These are phyloP conservation scores for Bertia moriformis DNA, from an alignment of 2,329 filamentous ascomycete species.

Conservation along the genomic window DNA sequence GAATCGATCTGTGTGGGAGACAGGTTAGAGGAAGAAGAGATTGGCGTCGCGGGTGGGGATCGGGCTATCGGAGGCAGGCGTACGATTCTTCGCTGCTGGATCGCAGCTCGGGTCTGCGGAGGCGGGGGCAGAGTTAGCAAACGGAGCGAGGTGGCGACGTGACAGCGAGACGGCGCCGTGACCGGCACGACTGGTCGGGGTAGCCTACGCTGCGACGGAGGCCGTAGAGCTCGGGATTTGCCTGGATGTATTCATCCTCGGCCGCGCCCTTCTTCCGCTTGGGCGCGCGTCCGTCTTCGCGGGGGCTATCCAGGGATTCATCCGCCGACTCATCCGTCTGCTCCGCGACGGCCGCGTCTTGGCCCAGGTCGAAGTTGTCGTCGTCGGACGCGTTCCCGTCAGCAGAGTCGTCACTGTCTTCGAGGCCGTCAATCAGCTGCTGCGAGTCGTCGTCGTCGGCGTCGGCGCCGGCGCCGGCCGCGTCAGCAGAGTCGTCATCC, in stretches of 20 bases:
- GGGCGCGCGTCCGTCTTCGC: conserved; percentile 48
- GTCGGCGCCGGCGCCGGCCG: conserved; percentile 20
- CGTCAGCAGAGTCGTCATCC: conserved; percentile 9
- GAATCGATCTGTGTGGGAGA: conserved; percentile 27
- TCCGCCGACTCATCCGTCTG: conserved; percentile 24
- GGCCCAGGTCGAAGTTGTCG: conserved; percentile 63
- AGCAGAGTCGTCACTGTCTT: conserved; percentile 31
- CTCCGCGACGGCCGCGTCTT: conserved; percentile 35
- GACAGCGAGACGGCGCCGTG: neutral
- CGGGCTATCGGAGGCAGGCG: no score
- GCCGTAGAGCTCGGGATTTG: conserved; percentile 90
- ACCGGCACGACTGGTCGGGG: conserved; percentile 3
- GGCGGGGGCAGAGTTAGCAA: no score
- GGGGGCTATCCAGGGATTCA: no score
- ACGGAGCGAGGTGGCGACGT: conserved; percentile 17
- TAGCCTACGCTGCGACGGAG: conserved; percentile 73
- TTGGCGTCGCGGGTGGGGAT: neutral
- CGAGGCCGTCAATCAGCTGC: no score
- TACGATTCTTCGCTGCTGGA: conserved; percentile 42
- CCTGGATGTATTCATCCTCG: conserved; percentile 72
- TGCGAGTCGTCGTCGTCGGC: conserved; percentile 20
- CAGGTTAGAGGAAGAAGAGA: conserved; percentile 7
- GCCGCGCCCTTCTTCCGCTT: conserved; percentile 61
- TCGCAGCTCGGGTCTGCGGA: conserved; percentile 5
- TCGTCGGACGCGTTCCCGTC: conserved; percentile 47